These are phyloP conservation scores for Tetraselmis striata DNA, from an alignment of 139 green algal genomes.

Conservation along the genomic window DNA sequence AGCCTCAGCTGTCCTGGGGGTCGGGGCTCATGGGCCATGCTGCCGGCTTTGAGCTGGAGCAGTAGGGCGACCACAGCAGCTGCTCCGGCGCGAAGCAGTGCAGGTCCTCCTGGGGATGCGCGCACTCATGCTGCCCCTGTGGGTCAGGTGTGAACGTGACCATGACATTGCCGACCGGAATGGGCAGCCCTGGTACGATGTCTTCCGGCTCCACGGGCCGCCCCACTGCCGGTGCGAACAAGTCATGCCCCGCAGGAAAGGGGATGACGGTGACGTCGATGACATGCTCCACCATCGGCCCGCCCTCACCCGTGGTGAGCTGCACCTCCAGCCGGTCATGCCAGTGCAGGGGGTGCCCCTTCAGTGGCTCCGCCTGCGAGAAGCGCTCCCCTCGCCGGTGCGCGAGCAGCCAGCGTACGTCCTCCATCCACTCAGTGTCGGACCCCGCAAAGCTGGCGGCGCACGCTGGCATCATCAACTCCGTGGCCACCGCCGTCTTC, in stretches of 20 bases:
- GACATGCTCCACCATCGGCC: neutral
- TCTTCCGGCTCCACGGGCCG: neutral
- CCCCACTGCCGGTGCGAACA: neutral
- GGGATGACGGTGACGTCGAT: neutral
- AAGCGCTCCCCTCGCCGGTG: neutral
- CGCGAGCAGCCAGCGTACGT: neutral
- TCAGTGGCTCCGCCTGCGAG: neutral
- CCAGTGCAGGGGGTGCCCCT: neutral
- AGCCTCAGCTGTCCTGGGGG: too few species aligned
- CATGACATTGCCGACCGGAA: neutral
- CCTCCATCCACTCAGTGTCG: neutral
- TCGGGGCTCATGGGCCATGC: too few species aligned
- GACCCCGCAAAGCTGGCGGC: neutral
- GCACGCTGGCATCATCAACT: neutral
- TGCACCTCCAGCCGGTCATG: neutral
- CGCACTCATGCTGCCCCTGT: neutral
- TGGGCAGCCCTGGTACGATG: neutral
- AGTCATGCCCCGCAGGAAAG: neutral
- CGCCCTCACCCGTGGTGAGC: neutral
- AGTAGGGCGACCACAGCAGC: neutral
- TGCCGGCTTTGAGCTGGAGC: neutral
- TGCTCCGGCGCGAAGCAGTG: neutral
- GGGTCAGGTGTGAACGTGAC: neutral
- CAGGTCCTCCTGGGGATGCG: neutral
- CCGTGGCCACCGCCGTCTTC: neutral